Base-by-base conservation (phyloP, 306 rosid species). In the Comarum palustre region DNA sequence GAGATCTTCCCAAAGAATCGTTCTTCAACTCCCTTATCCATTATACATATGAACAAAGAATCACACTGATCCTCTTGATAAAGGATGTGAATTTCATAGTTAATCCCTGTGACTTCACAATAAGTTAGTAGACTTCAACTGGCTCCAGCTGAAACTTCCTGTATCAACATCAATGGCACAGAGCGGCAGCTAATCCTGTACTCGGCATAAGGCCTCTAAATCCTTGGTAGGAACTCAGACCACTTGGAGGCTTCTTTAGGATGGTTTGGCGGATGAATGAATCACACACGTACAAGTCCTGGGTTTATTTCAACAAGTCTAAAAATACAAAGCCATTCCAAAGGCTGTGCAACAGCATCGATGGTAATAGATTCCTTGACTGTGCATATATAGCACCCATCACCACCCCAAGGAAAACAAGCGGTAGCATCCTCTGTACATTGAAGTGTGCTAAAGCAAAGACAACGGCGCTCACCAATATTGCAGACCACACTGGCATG, bases 341-440 rank as follows among this genome's bases (percentile, higher is more conserved):
- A 77, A 95, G 96, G 87, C 99, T 95, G 79, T 95, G 99, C 93
- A 91, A 87, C 57, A 95, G 83, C 92, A 95, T 90, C 42, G 99
- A 81, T 68, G 99, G 96, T 41, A 94, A 80, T 50, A 94, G 90
- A 80, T 94, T 94, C 82, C 90, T 90, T 29, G 99, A 91, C 69
- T 97, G 74, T n/a, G 96, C 86, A 57, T 84, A 95, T 65, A 91
- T 86, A 39, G 81, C 69, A 71, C 99, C 99, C 97, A 95, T 90
- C 74, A 95, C 95, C 79, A 91, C 79, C 67, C 99, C 99, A 72
- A 95, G 93, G 73, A 95, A 88, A 60, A 91, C 81, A 78, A 91
- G 96, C 3, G 99, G 97, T 39, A 95, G 84, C 92, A 95, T 91
- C 90, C 93, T 89, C 84, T 86, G 96, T 69, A 90, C 85, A 82